A percentile compares a stretch with the other conserved stretches of the same genome.
phyloP scores from a whole-genome alignment of 2,329 filamentous ascomycete species.

The Nannizziopsis barbatae region DNA sequence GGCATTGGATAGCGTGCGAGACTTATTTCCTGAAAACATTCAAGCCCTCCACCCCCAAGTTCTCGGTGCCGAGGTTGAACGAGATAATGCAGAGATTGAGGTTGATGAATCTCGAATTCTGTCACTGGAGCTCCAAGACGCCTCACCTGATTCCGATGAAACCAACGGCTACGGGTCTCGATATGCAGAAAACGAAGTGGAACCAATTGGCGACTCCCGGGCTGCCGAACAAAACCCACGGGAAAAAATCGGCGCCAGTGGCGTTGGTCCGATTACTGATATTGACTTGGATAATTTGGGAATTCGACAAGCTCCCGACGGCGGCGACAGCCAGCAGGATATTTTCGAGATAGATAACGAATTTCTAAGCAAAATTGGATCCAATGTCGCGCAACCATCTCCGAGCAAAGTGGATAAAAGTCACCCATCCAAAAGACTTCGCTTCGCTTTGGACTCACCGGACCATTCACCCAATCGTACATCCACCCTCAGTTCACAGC shows the following conservation, averaged over 20 bases:
- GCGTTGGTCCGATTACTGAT: neutral
- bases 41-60: constrained; percentile 12
- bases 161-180: constrained; percentile 12
- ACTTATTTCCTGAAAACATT: constrained; percentile 65
- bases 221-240: too few relatives aligned
- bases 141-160: constrained; percentile 15
- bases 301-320: constrained; percentile 20
- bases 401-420: neutral
- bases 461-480: neutral
- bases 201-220: neutral
- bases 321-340: constrained; percentile 21
- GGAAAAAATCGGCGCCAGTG: constrained; percentile 16
- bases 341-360: constrained; percentile 27
- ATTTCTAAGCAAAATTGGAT: constrained; percentile 22
- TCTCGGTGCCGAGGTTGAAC: constrained; percentile 48
- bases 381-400: constrained; percentile 18
- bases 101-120: constrained; percentile 55
- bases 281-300: constrained; percentile 22
- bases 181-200: neutral
- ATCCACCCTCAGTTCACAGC: neutral
- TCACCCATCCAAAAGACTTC: constrained; percentile 8
- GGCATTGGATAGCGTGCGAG: constrained; percentile 69
- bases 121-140: constrained; percentile 34
- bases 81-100: constrained; percentile 40
- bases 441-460: constrained; percentile 1